Percentiles rank a stretch among this genome's conserved stretches.
Evolutionary conservation across 2,329 filamentous ascomycete genomes (phyloP).

Genomic region (Trichophyton benhamiae): DNA sequence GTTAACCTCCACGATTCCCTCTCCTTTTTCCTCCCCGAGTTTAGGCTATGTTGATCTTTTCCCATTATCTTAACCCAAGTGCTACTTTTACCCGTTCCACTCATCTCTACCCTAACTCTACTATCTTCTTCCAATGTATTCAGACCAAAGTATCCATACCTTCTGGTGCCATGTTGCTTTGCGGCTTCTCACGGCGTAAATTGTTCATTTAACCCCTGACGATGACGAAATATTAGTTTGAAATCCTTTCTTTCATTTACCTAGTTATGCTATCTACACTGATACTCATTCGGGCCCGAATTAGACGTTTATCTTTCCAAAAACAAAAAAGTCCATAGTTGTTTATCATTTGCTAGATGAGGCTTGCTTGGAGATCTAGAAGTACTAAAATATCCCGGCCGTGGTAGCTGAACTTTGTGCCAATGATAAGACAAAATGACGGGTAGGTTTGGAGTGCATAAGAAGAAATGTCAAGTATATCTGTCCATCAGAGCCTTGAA

Average conservation of each 20-base stretch:
- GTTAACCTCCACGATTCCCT: background rate
- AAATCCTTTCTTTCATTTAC: background rate
- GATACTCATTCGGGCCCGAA: background rate
- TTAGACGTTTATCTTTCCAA: background rate
- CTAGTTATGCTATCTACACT: background rate
- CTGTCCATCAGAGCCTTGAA: background rate
- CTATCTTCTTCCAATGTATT: background rate
- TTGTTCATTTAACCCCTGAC: background rate
- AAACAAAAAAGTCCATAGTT: background rate
- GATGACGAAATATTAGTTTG: conserved; percentile 1
- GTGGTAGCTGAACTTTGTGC: too few species aligned
- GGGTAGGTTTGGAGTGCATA: background rate
- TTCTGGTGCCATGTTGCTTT: background rate
- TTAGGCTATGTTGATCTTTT: background rate
- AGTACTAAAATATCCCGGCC: too few species aligned
- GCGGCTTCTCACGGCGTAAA: background rate
- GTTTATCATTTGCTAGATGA: background rate
- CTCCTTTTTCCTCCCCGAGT: background rate
- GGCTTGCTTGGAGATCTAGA: too few species aligned
- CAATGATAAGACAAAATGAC: too few species aligned
- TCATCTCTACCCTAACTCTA: background rate
- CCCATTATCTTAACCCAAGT: too few species aligned
- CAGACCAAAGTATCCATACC: background rate
- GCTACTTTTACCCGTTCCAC: background rate
- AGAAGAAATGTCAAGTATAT: background rate